phyloP scores from a whole-genome alignment of 179 eudicot species.

The Spergularia azorica region DNA sequence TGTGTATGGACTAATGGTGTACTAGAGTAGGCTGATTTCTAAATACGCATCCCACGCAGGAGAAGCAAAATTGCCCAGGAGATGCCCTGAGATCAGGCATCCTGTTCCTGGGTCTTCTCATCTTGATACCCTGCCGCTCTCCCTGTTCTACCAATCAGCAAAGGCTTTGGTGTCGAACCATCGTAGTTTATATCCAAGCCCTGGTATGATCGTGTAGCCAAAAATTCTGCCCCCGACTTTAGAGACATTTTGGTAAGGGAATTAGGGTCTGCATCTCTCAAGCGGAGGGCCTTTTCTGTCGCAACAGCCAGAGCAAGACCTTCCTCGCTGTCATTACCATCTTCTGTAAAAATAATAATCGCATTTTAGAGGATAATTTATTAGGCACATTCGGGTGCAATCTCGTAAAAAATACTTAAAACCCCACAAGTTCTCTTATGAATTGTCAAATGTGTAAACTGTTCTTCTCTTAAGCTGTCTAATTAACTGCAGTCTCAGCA shows the following conservation, averaged over 20 bases:
- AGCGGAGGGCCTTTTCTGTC: constrained; percentile 67
- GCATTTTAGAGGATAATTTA: background rate
- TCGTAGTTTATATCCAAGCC: constrained; percentile 63
- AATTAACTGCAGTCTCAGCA: too few species aligned
- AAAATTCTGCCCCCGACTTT: constrained; percentile 82
- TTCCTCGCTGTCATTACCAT: constrained; percentile 40
- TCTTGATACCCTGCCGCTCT: constrained; percentile 79
- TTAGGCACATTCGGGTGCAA: too few species aligned
- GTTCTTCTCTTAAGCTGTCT: too few species aligned
- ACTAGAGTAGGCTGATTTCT: too few species aligned
- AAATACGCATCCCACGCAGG: too few species aligned
- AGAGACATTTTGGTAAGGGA: constrained; percentile 44
- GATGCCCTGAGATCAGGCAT: background rate
- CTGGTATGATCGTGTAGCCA: constrained; percentile 68
- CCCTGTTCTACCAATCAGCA: constrained; percentile 73
- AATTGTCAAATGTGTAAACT: too few species aligned
- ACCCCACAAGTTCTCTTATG: too few species aligned
- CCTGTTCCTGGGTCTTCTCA: constrained; percentile 37
- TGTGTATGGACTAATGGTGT: too few species aligned
- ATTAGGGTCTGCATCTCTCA: constrained; percentile 40
- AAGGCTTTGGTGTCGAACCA: constrained; percentile 50
- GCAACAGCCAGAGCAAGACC: constrained; percentile 52
- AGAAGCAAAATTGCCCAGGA: background rate
- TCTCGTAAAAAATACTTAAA: too few species aligned
- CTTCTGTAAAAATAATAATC: constrained; percentile 33